A percentile compares a stretch with the other conserved stretches of the same genome.
Evolutionary conservation across 1,284 basidiomycete genomes (phyloP).

Genomic region (Grifola frondosa): DNA sequence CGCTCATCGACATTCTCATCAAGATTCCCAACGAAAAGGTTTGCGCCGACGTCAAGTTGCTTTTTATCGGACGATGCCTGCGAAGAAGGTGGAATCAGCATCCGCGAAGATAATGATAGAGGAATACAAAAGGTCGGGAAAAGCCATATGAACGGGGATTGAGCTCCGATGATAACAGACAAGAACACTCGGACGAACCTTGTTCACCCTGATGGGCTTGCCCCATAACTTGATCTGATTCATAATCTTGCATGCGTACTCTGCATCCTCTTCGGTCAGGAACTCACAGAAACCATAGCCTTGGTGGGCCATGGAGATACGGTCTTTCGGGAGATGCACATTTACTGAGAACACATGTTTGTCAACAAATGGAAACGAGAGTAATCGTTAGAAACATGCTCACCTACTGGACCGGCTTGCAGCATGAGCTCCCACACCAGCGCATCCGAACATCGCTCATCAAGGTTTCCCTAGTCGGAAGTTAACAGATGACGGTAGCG

Average conservation of each 20-base stretch:
- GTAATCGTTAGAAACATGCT: slow-evolving; percentile 31
- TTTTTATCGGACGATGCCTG: slow-evolving; percentile 96
- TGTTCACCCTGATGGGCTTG: slow-evolving; percentile 97
- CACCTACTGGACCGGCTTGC: slow-evolving; percentile 95
- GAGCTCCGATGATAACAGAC: background rate
- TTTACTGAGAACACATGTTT: slow-evolving; percentile 62
- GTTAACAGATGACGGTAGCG: background rate
- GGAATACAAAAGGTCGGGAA: background rate
- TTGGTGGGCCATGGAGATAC: slow-evolving; percentile 97
- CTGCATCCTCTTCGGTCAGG: slow-evolving; percentile 95
- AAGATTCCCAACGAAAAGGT: slow-evolving; percentile 94
- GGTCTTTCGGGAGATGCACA: slow-evolving; percentile 98
- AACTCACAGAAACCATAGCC: slow-evolving; percentile 99
- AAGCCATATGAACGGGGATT: slow-evolving; percentile 1
- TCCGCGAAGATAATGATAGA: slow-evolving; percentile 1
- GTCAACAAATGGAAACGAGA: slow-evolving; percentile 3
- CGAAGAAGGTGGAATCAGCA: slow-evolving; percentile 1
- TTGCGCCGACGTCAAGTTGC: slow-evolving; percentile 96
- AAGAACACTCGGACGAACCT: slow-evolving; percentile 55
- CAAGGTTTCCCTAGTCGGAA: slow-evolving; percentile 84
- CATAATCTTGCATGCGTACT: slow-evolving; percentile 99
- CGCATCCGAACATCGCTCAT: slow-evolving; percentile 92
- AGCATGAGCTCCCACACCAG: slow-evolving; percentile 99
- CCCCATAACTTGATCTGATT: slow-evolving; percentile 99
- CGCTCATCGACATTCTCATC: slow-evolving; percentile 95